Evolutionary conservation across 2,329 filamentous ascomycete species (phyloP).

Genomic region (Paecilomyces niveus): DNA sequence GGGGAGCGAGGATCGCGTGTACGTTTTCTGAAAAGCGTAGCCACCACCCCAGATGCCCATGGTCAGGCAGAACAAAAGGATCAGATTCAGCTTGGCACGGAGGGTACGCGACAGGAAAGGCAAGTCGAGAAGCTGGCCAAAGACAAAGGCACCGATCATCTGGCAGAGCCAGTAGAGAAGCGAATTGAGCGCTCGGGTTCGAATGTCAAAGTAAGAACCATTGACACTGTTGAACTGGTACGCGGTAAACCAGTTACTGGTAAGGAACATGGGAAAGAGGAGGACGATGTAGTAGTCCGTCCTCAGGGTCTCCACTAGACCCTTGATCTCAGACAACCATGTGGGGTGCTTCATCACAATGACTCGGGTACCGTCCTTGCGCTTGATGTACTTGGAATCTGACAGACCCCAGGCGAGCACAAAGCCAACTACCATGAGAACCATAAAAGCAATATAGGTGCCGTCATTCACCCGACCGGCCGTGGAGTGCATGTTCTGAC

Average conservation of each 20-base stretch:
- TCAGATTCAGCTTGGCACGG: slow-evolving; percentile 60
- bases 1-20: slow-evolving; percentile 40
- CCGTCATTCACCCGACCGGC: slow-evolving; percentile 51
- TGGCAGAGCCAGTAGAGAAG: slow-evolving; percentile 74
- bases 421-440: slow-evolving; percentile 71
- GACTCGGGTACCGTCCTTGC: slow-evolving; percentile 69
- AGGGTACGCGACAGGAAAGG: slow-evolving; percentile 53
- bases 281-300: slow-evolving; percentile 66
- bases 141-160: slow-evolving; percentile 66
- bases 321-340: slow-evolving; percentile 71
- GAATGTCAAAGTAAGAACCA: slow-evolving; percentile 61
- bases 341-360: slow-evolving; percentile 88
- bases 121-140: slow-evolving; percentile 65
- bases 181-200: slow-evolving; percentile 69
- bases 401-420: slow-evolving; percentile 61
- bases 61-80: slow-evolving; percentile 59
- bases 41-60: slow-evolving; percentile 78
- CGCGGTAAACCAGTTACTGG: slow-evolving; percentile 73
- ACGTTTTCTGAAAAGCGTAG: slow-evolving; percentile 64
- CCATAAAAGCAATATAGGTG: slow-evolving; percentile 81
- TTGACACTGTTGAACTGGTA: slow-evolving; percentile 75
- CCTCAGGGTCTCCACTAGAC: slow-evolving; percentile 65
- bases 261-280: slow-evolving; percentile 76
- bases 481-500: slow-evolving; percentile 38
- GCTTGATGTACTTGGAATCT: slow-evolving; percentile 65